Percentiles rank a stretch among this genome's conserved stretches.
phyloP scores from a whole-genome alignment of 192 early-diverging fungal species.

The Entomortierella lignicola region DNA sequence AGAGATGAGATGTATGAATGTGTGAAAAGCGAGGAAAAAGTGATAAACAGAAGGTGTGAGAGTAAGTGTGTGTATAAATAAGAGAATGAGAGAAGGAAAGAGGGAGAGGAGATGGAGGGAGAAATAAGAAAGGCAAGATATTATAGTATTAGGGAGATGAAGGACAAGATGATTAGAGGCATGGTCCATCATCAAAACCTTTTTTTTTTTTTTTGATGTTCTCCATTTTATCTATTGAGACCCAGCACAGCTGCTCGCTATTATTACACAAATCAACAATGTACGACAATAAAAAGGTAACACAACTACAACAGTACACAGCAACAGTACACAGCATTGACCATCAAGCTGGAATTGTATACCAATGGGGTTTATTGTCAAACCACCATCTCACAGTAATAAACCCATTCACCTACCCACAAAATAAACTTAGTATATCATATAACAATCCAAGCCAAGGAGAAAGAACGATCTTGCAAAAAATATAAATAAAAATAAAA shows the following conservation, averaged over 20 bases:
- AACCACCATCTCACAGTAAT: too few relatives aligned
- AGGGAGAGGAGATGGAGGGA: background rate
- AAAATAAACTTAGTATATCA: background rate
- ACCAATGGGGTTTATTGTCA: too few relatives aligned
- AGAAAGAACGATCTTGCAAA: background rate
- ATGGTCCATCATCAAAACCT: too few relatives aligned
- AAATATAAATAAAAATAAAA: background rate
- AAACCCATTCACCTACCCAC: background rate
- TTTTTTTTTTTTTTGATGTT: too few relatives aligned
- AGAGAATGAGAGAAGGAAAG: constrained; percentile 30
- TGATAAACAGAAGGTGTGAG: background rate
- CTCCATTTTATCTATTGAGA: background rate
- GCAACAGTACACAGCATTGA: too few relatives aligned
- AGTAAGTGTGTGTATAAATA: background rate
- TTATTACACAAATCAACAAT: too few relatives aligned
- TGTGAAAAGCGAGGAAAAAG: background rate
- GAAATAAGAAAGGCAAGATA: background rate
- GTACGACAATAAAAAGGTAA: too few relatives aligned
- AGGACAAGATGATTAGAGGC: background rate
- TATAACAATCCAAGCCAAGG: constrained; percentile 10
- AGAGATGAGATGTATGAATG: background rate
- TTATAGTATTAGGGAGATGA: constrained; percentile 25
- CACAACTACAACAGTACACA: too few relatives aligned
- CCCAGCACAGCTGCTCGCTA: too few relatives aligned
- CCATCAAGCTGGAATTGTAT: too few relatives aligned